Conservation (phyloP, 371 early-diverging fungal species). For the Apophysomyces variabilis region DNA sequence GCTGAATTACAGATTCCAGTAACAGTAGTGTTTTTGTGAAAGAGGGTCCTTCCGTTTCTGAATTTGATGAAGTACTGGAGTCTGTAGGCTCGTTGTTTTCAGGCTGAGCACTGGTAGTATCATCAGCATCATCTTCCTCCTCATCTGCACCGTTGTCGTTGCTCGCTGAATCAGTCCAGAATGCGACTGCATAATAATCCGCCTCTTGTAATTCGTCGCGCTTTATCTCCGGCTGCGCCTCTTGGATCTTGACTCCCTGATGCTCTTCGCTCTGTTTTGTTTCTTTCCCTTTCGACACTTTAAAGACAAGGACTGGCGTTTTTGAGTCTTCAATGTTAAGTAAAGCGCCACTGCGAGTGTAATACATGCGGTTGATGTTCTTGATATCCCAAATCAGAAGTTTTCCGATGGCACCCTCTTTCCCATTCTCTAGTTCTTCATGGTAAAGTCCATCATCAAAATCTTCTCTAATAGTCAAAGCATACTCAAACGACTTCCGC, state of each 20-base stretch:
- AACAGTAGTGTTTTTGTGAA: slow-evolving; percentile 52
- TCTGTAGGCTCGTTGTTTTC: too few relatives aligned
- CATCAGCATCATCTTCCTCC: slow-evolving; percentile 20
- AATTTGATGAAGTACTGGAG: too few relatives aligned
- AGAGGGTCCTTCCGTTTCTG: neutral
- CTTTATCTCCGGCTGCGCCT: slow-evolving; percentile 31
- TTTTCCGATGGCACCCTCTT: slow-evolving; percentile 24
- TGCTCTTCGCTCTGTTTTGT: slow-evolving; percentile 4
- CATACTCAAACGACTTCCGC: slow-evolving; percentile 34
- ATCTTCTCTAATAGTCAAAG: slow-evolving; percentile 61
- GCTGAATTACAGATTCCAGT: slow-evolving; percentile 69
- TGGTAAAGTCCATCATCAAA: slow-evolving; percentile 78
- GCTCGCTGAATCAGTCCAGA: slow-evolving; percentile 28
- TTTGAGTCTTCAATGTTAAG: slow-evolving; percentile 74
- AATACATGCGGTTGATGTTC: slow-evolving; percentile 62
- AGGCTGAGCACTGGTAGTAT: neutral
- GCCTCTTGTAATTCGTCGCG: slow-evolving; percentile 38
- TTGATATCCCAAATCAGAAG: slow-evolving; percentile 31
- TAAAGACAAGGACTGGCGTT: slow-evolving; percentile 72
- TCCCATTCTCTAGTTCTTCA: slow-evolving; percentile 48
- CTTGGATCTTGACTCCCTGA: slow-evolving; percentile 27
- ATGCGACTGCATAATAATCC: slow-evolving; percentile 48
- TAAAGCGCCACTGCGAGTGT: slow-evolving; percentile 70
- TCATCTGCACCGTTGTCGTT: slow-evolving; percentile 24
- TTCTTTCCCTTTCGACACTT: slow-evolving; percentile 39